A percentile compares a stretch with the other conserved stretches of the same genome.
Conservation (phyloP, 768 basidiomycete genomes). For the Mrakia hoshinonis region DNA sequence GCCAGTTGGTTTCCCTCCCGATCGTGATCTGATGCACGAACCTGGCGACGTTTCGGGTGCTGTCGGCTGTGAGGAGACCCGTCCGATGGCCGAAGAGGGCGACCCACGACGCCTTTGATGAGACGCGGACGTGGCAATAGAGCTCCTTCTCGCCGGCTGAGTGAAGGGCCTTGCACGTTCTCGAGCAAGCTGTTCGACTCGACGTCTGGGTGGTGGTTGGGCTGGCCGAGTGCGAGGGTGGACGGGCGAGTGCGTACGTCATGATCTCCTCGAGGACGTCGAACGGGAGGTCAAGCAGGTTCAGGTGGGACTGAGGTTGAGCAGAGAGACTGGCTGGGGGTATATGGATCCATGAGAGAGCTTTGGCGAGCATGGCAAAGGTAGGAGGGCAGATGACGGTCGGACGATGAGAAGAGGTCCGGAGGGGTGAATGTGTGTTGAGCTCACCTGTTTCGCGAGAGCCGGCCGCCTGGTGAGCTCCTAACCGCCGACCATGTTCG, state of each 20-base stretch:
- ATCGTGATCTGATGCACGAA: background rate
- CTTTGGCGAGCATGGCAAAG: background rate
- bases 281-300: background rate
- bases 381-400: background rate
- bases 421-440: background rate
- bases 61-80: background rate
- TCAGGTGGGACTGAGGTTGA: background rate
- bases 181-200: background rate
- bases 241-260: background rate
- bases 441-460: background rate
- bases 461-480: no score
- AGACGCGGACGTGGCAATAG: background rate
- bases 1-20: background rate
- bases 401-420: background rate
- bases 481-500: background rate
- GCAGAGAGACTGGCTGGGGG: background rate
- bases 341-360: background rate
- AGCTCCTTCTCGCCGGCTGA: background rate
- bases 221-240: background rate
- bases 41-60: background rate
- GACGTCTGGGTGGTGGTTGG: background rate
- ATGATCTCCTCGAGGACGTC: constrained; percentile 2
- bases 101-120: background rate
- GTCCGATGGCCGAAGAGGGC: background rate
- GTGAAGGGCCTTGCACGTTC: background rate